These are phyloP conservation scores for Phytophthora colocasiae DNA, from an alignment of 352 stramenopile genomes.

Conservation along the genomic window DNA sequence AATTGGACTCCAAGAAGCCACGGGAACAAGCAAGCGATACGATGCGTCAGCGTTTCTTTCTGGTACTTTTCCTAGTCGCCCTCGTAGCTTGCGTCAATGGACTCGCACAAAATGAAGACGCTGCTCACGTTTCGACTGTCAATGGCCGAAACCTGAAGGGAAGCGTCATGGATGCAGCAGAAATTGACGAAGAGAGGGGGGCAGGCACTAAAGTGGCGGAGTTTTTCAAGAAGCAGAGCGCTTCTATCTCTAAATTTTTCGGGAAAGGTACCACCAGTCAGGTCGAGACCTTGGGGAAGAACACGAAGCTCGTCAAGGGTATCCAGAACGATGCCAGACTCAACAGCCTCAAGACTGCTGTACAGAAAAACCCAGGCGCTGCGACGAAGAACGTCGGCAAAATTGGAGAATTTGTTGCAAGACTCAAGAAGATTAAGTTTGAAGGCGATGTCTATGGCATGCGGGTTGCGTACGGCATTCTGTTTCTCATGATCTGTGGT, in stretches of 20 bases:
- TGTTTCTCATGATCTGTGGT: conserved; percentile 6
- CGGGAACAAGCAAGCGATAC: background rate
- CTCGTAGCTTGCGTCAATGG: conserved; percentile 4
- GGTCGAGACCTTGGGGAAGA: background rate
- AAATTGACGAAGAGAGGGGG: conserved; percentile 11
- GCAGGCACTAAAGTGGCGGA: background rate
- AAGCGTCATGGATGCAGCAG: background rate
- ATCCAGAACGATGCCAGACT: conserved; percentile 4
- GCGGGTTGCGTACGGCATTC: conserved; percentile 19
- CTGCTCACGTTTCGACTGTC: background rate
- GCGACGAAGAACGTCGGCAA: conserved; percentile 2
- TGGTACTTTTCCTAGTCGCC: conserved; percentile 14
- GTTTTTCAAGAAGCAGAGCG: conserved; percentile 2
- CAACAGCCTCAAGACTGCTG: background rate
- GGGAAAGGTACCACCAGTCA: conserved; percentile 4
- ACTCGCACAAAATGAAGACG: background rate
- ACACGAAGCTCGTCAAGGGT: conserved; percentile 7
- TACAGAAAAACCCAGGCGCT: background rate
- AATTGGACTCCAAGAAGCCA: conserved; percentile 17
- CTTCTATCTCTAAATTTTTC: conserved; percentile 6
- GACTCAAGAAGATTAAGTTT: conserved; percentile 13
- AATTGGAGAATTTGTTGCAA: conserved; percentile 9
- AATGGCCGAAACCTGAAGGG: conserved; percentile 13
- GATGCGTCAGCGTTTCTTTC: conserved; percentile 21
- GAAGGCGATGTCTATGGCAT: conserved; percentile 20